These are phyloP conservation scores for Hexamita inflata DNA, from an alignment of 208 protist genomes.

Conservation along the genomic window DNA sequence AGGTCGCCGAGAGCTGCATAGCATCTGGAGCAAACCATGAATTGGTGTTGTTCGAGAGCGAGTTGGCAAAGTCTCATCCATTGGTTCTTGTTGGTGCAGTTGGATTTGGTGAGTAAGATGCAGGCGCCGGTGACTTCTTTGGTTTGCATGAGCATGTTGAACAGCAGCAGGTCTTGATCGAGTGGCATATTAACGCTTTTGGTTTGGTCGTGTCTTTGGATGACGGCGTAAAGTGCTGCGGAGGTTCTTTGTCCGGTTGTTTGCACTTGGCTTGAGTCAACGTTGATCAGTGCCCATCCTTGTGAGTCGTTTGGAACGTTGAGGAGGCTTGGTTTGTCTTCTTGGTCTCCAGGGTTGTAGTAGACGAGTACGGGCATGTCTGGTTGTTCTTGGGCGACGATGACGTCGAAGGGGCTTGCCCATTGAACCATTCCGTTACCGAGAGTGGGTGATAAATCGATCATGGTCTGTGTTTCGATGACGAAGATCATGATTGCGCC, in stretches of 20 bases:
- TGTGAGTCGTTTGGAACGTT: not conserved
- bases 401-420: conserved; percentile 22
- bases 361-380: conserved; percentile 9
- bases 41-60: not conserved
- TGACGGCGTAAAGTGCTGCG: not conserved
- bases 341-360: conserved; percentile 11
- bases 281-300: not conserved
- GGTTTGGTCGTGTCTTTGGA: not conserved
- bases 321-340: conserved; percentile 4
- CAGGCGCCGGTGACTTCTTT: conserved; percentile 7
- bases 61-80: not conserved
- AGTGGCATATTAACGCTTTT: not conserved
- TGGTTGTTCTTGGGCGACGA: conserved; percentile 12
- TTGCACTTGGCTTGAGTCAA: not conserved
- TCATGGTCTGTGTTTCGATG: not conserved
- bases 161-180: conserved; percentile 3
- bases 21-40: conserved; percentile 9
- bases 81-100: conserved; percentile 4
- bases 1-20: conserved; percentile 16
- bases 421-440: conserved; percentile 20
- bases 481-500: not conserved
- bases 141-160: conserved; percentile 19
- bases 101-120: not conserved
- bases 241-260: not conserved
- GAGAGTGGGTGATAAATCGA: not conserved